phyloP scores from a whole-genome alignment of 2,329 filamentous ascomycete genomes.

The Fusarium sp. region DNA sequence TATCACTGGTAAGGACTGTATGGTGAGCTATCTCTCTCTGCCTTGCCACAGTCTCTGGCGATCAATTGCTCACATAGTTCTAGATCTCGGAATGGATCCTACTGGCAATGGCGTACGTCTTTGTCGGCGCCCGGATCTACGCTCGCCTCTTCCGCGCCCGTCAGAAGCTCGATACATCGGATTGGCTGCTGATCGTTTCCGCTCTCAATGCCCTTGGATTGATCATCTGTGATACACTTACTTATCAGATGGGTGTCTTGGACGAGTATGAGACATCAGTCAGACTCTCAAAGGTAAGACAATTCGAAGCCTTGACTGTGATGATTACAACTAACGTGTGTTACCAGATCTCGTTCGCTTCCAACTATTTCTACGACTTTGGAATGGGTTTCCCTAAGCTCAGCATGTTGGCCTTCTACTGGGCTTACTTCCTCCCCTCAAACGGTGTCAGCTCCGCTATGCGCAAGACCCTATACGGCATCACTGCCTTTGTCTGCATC shows the following conservation, averaged over 20 bases:
- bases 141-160: conserved; percentile 48
- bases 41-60: fast-evolving
- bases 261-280: conserved; percentile 48
- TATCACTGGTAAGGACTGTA: conserved; percentile 40
- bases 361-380: conserved; percentile 53
- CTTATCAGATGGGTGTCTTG: conserved; percentile 48
- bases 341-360: conserved; percentile 48
- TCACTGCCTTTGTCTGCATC: conserved; percentile 48
- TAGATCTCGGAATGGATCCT: conserved; percentile 52
- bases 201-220: conserved; percentile 48
- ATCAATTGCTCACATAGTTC: not conserved
- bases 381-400: conserved; percentile 52
- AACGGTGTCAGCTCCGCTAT: conserved; percentile 41
- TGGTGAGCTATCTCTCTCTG: conserved; percentile 8
- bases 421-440: conserved; percentile 47
- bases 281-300: conserved; percentile 46
- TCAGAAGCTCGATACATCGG: conserved; percentile 46
- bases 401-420: conserved; percentile 53
- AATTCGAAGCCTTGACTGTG: fast-evolving
- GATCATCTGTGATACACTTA: conserved; percentile 51
- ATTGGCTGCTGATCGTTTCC: conserved; percentile 46
- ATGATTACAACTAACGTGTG: not conserved
- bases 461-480: conserved; percentile 46
- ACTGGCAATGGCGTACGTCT: conserved; percentile 43
- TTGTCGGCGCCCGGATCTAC: conserved; percentile 48